Conservation (phyloP, 2,329 filamentous ascomycete species). For the Calonectria henricotiae region DNA sequence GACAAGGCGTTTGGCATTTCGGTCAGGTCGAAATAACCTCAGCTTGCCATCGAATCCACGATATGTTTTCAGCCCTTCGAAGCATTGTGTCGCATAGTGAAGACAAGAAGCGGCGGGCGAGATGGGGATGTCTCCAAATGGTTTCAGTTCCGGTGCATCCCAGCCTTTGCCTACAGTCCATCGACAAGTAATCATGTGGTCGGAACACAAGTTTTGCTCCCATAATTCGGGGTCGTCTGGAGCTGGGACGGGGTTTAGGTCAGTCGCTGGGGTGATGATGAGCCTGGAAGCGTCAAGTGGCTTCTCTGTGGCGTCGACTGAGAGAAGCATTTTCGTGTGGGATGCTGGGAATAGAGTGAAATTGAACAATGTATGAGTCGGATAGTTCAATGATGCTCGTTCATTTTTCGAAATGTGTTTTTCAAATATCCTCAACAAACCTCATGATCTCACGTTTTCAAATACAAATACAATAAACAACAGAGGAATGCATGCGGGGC, state of each 20-base stretch:
- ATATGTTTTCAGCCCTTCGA: slow-evolving; percentile 32
- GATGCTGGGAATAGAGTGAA: neutral
- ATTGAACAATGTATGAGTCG: too few relatives aligned
- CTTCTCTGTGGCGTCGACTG: neutral
- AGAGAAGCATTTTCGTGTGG: neutral
- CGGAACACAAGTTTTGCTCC: slow-evolving; percentile 26
- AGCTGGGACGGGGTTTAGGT: slow-evolving; percentile 19
- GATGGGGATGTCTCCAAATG: slow-evolving; percentile 26
- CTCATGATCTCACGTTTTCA: neutral
- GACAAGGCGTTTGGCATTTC: slow-evolving; percentile 28
- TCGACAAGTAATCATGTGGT: slow-evolving; percentile 28
- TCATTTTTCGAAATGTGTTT: neutral
- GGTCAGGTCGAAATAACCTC: slow-evolving; percentile 29
- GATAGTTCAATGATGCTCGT: neutral
- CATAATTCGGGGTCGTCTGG: slow-evolving; percentile 12
- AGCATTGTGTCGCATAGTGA: slow-evolving; percentile 37
- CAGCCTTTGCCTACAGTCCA: slow-evolving; percentile 28
- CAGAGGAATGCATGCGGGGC: neutral
- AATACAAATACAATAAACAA: neutral
- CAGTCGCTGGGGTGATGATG: neutral
- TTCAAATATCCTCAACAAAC: neutral
- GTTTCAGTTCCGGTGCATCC: slow-evolving; percentile 30
- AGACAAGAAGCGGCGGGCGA: slow-evolving; percentile 22
- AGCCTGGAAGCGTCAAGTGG: slow-evolving; percentile 32
- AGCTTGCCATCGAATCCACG: slow-evolving; percentile 29